Conservation (phyloP, 1,284 basidiomycete species). For the Papiliotrema laurentii region DNA sequence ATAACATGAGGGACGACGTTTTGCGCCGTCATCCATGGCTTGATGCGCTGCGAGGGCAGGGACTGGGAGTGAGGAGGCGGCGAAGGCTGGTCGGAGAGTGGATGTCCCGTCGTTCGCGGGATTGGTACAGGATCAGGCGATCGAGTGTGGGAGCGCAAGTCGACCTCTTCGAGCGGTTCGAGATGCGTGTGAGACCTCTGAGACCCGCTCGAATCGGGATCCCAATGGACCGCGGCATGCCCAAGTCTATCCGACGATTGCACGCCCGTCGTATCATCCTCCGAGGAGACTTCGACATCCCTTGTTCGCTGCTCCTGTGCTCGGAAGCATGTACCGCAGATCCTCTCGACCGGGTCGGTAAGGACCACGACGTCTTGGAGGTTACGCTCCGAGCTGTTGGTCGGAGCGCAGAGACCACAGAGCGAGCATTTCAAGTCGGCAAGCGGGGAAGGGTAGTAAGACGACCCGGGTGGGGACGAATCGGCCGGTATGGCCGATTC, state of each 20-base stretch:
- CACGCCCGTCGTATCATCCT: not conserved
- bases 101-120: not conserved
- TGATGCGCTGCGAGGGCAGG: constrained; percentile 23
- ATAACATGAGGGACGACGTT: too few relatives aligned
- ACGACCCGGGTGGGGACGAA: constrained; percentile 6
- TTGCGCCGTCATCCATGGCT: constrained; percentile 29
- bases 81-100: not conserved
- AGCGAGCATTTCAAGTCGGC: constrained; percentile 33
- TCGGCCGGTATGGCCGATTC: constrained; percentile 26
- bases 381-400: not conserved
- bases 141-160: too few relatives aligned
- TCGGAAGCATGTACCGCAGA: constrained; percentile 32
- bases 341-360: constrained; percentile 25
- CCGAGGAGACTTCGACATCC: not conserved
- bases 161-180: too few relatives aligned
- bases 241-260: not conserved
- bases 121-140: not conserved
- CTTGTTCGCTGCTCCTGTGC: constrained; percentile 4
- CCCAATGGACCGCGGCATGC: not conserved
- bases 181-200: too few relatives aligned
- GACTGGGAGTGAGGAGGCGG: constrained; percentile 18
- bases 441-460: constrained; percentile 7
- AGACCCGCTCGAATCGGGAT: not conserved
- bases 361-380: constrained; percentile 18
- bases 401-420: constrained; percentile 27